Base-by-base conservation (phyloP, 108 stramenopile species). In the Licmophora abbreviata region DNA sequence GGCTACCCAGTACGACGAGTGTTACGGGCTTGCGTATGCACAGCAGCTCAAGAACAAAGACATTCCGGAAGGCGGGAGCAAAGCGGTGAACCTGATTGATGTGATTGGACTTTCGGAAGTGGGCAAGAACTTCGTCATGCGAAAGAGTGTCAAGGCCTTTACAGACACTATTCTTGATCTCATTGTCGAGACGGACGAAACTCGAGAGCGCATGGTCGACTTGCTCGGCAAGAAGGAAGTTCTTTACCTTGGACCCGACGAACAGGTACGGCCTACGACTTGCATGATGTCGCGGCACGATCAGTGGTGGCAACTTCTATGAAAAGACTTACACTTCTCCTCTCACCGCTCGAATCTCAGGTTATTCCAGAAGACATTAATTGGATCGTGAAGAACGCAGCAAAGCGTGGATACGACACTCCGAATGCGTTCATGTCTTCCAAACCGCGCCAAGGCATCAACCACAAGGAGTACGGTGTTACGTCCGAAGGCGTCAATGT, bases 21-120 rank as follows among this genome's bases (percentile, higher is more conserved):
- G 88, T 51, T 97, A 95, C 51, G 93, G 85, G 7, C 56, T 98
- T 44, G 91, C 94, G 6, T 95, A 77, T 50, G 88, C 96, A 2
- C 96, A 97, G 52, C 96, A 97, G 61, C 76, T 94, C 23, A 97
- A 97, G 66, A 97, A 97, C 73, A 97, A 97, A 69, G 96, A 95
- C 64, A 95, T 97, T 63, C 95, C 97, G 11, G 97, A 98, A 70
- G 97, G 97, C 12, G 97, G 97, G n/a, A 77, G 85, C 46, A 97
- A 98, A 59, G 95, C 87, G 5, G 97, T 98, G 10, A 45, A 69
- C 30, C 68, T 97, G 47, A 81, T 98, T 45, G 87, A 98, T 73
- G 75, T 80, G 20, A 69, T 73, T 38, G 85, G 79, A 49, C 35
- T 93, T 33, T 58, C 72, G 8, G 54, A 54, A 29, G 41, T 27